Base-by-base conservation (phyloP, 2,329 filamentous ascomycete species). In the Fusarium tupiense region DNA sequence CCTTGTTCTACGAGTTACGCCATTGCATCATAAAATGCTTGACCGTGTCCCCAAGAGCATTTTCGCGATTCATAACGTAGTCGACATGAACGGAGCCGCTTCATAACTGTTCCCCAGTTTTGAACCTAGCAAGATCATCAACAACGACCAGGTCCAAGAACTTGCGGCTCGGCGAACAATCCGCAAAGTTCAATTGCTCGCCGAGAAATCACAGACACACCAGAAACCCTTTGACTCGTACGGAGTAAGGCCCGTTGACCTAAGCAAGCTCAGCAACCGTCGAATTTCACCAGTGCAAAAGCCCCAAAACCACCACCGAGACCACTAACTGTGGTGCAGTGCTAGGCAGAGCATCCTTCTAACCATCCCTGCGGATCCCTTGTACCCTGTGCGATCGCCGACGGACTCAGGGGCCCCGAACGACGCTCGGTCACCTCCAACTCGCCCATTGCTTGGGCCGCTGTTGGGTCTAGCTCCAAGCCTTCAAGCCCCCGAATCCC, bases 391-490 rank as follows among this genome's bases (percentile, higher is more conserved):
- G 46, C 75, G 76, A 78, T 78, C 76, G 76, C 62, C 76, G 71
- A 75, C 74, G 75, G 74, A 78, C 74, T 67, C 72, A 73, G 76
- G 76, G 75, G 63, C 76, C 76, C 76, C 69, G 71, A 76, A 76
- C 71, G 76, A 78, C 76, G 76, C 76, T 78, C 67, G 75, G 76
- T 74, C 76, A 63, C 66, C 72, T 69, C 71, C 64, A 75, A 77
- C 59, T 59, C 38, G 40, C 43, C 41, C 67, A 66, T 74, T 76
- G 62, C 76, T 75, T 77, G 74, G 73, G 49, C 71, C 73, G 46
- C 76, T 76, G 76, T 73, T 78, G 65, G 75, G 76, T 68, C 71
- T 78, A 76, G 76, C 76, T 78, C 61, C 71, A 77, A 76, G 71
- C 75, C 72, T 66, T 66, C 49, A 64, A 70, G 62, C 59, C 71